Evolutionary conservation across 768 basidiomycete species (phyloP).

Genomic region (Hygrocybe coccinea): DNA sequence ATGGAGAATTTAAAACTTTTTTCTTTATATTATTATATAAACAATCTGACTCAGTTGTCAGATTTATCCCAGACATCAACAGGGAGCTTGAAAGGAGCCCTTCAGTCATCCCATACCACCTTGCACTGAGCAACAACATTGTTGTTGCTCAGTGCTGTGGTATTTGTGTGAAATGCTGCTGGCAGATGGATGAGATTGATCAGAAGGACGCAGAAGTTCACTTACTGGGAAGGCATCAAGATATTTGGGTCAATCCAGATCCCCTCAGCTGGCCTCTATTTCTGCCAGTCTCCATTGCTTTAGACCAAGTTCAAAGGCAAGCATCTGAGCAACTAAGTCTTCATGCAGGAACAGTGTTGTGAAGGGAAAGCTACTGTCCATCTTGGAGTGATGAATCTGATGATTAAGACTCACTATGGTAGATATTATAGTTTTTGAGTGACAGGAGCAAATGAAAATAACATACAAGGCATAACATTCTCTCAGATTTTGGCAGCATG

Average conservation of each 20-base stretch:
- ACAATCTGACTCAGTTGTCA: no score
- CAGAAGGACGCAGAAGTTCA: neutral
- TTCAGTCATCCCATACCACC: no score
- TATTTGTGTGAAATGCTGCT: slow-evolving; percentile 4
- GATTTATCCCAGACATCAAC: no score
- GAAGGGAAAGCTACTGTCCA: neutral
- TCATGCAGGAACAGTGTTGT: slow-evolving; percentile 11
- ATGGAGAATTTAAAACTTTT: no score
- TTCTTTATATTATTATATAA: no score
- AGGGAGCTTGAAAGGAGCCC: no score
- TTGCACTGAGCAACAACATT: no score
- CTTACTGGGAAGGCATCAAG: slow-evolving; percentile 6
- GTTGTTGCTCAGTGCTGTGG: no score
- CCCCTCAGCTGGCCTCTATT: slow-evolving; percentile 4
- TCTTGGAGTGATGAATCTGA: neutral
- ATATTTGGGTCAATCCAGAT: slow-evolving; percentile 10
- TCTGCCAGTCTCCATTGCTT: neutral
- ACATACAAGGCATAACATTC: slow-evolving; percentile 9
- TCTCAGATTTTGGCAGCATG: slow-evolving; percentile 9
- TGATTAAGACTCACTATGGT: neutral
- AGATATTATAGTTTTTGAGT: neutral
- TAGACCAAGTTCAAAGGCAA: slow-evolving; percentile 10
- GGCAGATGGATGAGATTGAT: neutral
- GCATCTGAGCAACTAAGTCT: slow-evolving; percentile 7
- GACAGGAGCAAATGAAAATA: neutral